Percentiles rank a stretch among this genome's conserved stretches.
phyloP scores from a whole-genome alignment of 345 rosid species.

The Acer saccharum region DNA sequence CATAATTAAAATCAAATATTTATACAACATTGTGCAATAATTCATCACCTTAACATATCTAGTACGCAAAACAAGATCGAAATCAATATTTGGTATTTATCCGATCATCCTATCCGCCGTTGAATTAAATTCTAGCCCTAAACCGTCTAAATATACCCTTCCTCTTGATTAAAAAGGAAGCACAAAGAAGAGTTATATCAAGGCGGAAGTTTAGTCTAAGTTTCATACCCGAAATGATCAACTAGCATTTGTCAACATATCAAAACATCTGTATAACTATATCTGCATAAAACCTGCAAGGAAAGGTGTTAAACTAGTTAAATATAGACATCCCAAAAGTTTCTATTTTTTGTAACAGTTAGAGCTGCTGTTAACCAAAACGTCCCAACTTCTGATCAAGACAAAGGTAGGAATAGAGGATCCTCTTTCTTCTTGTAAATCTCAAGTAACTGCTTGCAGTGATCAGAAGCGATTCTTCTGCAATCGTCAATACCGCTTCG shows the following conservation, averaged over 20 bases:
- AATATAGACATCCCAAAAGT: background rate
- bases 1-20: no score
- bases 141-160: background rate
- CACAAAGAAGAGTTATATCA: no score
- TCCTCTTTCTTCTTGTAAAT: constrained; percentile 30
- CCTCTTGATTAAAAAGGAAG: no score
- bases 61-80: background rate
- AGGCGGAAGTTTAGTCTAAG: background rate
- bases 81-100: background rate
- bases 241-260: no score
- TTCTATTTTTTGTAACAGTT: background rate
- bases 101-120: background rate
- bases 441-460: constrained; percentile 32
- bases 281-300: background rate
- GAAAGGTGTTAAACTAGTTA: background rate
- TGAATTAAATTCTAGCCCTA: background rate
- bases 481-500: constrained; percentile 25
- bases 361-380: background rate
- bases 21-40: no score
- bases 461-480: constrained; percentile 21
- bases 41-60: background rate
- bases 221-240: no score
- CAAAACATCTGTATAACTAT: background rate
- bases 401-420: constrained; percentile 19
- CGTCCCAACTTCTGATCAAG: background rate